These are phyloP conservation scores for Juncus inflexus DNA, from an alignment of 176 grass and related monocot species.

Conservation along the genomic window DNA sequence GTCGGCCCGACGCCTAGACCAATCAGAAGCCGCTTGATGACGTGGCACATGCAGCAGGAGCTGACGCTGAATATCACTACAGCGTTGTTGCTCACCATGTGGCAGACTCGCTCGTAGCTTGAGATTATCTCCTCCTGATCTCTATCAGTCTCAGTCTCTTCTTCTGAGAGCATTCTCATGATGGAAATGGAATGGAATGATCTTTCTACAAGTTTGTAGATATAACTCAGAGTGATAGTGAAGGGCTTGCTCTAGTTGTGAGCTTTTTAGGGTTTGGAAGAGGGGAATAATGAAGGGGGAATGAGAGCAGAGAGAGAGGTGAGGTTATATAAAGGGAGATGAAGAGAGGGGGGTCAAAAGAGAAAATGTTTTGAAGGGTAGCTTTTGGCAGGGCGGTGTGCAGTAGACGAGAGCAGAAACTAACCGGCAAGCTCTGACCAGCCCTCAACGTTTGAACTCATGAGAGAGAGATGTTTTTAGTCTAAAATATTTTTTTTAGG, in stretches of 20 bases:
- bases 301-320: not conserved
- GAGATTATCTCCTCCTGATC: constrained; percentile 32
- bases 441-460: not conserved
- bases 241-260: too few species aligned
- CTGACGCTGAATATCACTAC: constrained; percentile 91
- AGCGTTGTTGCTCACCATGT: constrained; percentile 76
- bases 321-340: not conserved
- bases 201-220: not conserved
- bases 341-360: constrained; percentile 40
- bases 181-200: not conserved
- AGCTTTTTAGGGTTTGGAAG: not conserved
- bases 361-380: constrained; percentile 29
- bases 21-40: constrained; percentile 76
- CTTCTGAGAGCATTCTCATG: not conserved
- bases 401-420: constrained; percentile 34
- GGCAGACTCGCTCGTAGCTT: constrained; percentile 61
- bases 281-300: not conserved
- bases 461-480: constrained; percentile 17
- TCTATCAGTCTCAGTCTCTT: not conserved
- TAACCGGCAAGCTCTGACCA: constrained; percentile 53
- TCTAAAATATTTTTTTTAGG: constrained; percentile 6
- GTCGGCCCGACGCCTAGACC: constrained; percentile 83
- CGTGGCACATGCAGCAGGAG: constrained; percentile 98
- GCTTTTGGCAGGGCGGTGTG: constrained; percentile 51
- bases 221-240: not conserved